Evolutionary conservation across 768 basidiomycete species (phyloP), one percentile per base, ranked within the genome.

Genomic region (Gelatoporia subvermispora): DNA sequence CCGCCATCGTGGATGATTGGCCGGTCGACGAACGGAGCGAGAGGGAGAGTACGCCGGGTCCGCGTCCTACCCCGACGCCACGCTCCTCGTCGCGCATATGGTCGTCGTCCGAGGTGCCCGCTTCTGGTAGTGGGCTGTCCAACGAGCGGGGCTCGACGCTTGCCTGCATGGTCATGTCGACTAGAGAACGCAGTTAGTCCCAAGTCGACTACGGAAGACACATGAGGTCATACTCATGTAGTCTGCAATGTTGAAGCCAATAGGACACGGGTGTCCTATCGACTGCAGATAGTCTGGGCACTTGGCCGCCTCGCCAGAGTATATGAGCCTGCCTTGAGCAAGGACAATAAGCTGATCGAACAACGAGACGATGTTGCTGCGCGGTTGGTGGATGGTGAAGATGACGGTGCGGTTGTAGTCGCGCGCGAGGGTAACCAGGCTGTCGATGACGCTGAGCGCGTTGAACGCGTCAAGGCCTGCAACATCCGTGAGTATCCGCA

Each of bases 351-450:
- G 75, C 52, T 94, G 85, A 63, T 99, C 95, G 56, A 99, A 98
- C 11, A 99, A 72, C 0, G 92, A 84, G 13, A 98, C 94, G 57
- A 99, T 98, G 67, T 97, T 97, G 65, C 91, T 93, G 43, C 95
- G 84, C 13, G 95, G 96, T 65, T 98, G 96, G 60, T 99, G 96
- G 48, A 99, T 98, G 0, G 95, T 98, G 71, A 98, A 96, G 49
- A 98, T 76, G 43, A 98, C 91, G 0, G 94, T 98, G 28, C 95
- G 85, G 55, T 94, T 92, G 67, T 93, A 98, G 57, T 86, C 81
- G 23, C 81, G 73, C 3, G 94, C 92, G 20, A 98, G 77, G 15
- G 86, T 84, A 1, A 87, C 85, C 20, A 99, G 76, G 31, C 85
- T 83, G 36, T 94, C 93, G 31, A 99, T 75, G 54, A 99, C 95